Percentiles rank a stretch among this genome's conserved stretches.
phyloP scores from a whole-genome alignment of 2,329 filamentous ascomycete species.

The Lachnellula hyalina region DNA sequence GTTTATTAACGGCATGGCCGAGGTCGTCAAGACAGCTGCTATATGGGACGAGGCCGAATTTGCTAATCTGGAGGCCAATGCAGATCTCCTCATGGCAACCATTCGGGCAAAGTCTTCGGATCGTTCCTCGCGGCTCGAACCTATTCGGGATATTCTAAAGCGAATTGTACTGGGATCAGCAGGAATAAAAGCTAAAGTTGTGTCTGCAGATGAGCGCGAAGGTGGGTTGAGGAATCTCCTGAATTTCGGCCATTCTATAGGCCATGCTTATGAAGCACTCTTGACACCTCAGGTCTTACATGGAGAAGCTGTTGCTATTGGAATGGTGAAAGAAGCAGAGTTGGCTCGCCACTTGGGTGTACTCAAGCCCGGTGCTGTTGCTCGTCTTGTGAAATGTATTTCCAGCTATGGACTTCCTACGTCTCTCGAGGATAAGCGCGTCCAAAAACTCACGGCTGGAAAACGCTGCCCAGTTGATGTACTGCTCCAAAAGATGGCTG shows the following conservation, averaged over 20 bases:
- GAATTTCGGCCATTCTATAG: conserved; percentile 97
- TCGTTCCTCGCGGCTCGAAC: conserved; percentile 52
- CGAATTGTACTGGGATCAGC: conserved; percentile 83
- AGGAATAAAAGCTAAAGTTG: conserved; percentile 89
- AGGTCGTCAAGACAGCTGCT: conserved; percentile 95
- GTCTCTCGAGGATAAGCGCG: conserved; percentile 74
- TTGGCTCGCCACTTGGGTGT: conserved; percentile 84
- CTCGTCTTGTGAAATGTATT: conserved; percentile 86
- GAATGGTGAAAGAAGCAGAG: conserved; percentile 98
- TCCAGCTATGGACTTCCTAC: conserved; percentile 89
- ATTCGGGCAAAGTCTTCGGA: conserved; percentile 57
- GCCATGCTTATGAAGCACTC: conserved; percentile 93
- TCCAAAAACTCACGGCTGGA: conserved; percentile 75
- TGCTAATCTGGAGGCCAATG: conserved; percentile 74
- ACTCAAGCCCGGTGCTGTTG: conserved; percentile 79
- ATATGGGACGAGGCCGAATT: conserved; percentile 94
- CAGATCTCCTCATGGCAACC: conserved; percentile 67
- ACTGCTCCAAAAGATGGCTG: conserved; percentile 86
- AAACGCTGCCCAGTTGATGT: conserved; percentile 85
- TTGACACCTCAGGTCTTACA: conserved; percentile 93
- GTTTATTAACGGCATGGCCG: conserved; percentile 98
- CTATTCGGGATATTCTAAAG: conserved; percentile 67
- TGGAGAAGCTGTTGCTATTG: conserved; percentile 92
- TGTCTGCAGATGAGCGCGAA: conserved; percentile 90
- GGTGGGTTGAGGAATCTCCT: conserved; percentile 89